Conservation (phyloP, 306 rosid genomes). For the Dalbergia oliveri region DNA sequence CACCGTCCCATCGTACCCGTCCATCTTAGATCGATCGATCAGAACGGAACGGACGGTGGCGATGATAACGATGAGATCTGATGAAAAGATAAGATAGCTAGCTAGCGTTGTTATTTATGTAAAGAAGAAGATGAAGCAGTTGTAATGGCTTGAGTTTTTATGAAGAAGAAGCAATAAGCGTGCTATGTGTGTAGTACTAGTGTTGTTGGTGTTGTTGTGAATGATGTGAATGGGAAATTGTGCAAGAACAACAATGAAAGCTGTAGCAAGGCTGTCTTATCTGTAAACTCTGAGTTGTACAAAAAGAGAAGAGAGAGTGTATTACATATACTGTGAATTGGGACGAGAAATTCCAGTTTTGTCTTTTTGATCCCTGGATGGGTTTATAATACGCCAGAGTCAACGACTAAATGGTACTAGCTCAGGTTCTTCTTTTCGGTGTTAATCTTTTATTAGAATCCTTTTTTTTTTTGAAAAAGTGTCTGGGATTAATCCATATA, state of each 20-base stretch:
- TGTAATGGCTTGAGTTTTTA: too few relatives aligned
- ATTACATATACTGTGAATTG: not conserved
- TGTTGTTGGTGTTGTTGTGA: not conserved
- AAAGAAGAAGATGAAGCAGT: too few relatives aligned
- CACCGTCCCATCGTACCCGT: constrained; percentile 87
- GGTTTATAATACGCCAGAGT: not conserved
- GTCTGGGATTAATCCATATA: too few relatives aligned
- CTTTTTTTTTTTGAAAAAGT: too few relatives aligned
- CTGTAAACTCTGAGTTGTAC: not conserved
- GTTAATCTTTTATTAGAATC: too few relatives aligned
- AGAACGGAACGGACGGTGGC: not conserved
- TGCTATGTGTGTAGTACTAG: not conserved
- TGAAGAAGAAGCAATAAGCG: not conserved
- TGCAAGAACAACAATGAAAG: not conserved
- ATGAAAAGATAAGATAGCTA: not conserved
- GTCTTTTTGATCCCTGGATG: not conserved
- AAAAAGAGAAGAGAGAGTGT: not conserved
- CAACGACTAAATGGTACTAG: not conserved
- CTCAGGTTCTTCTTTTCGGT: too few relatives aligned
- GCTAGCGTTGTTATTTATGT: not conserved
- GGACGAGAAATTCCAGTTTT: not conserved
- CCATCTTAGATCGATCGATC: constrained; percentile 55
- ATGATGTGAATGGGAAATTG: not conserved
- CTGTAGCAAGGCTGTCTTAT: constrained; percentile 11
- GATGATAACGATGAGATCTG: not conserved